A percentile compares a stretch with the other conserved stretches of the same genome.
Evolutionary conservation across 345 rosid species (phyloP).

Genomic region (Populus pruinosa): DNA sequence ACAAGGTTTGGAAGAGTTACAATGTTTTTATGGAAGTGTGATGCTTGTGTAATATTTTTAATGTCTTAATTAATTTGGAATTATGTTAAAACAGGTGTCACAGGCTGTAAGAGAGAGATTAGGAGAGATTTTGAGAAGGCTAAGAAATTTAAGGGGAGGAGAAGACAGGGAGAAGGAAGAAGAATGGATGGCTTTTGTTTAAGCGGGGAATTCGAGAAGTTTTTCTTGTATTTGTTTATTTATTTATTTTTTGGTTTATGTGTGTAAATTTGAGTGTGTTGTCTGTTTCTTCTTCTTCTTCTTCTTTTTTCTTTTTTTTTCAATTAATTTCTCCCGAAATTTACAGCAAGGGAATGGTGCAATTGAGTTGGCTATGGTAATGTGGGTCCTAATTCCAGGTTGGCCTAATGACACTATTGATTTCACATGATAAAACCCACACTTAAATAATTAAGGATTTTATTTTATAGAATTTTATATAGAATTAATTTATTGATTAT

Average conservation of each 20-base stretch:
- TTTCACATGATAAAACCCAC: too few species aligned
- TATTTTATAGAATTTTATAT: too few species aligned
- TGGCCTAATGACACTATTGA: neutral
- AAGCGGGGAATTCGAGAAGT: neutral
- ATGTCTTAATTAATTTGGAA: neutral
- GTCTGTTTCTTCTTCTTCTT: neutral
- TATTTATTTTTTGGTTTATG: neutral
- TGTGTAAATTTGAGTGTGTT: neutral
- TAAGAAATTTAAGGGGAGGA: neutral
- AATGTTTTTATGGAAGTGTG: neutral
- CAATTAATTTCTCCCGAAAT: too few species aligned
- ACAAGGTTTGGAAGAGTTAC: slow-evolving; percentile 10
- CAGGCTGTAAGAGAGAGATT: slow-evolving; percentile 14
- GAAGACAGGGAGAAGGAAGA: neutral
- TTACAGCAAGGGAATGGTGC: neutral
- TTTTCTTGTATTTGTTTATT: neutral
- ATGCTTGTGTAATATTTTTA: neutral
- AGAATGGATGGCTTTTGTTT: neutral
- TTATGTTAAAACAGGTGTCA: slow-evolving; percentile 14
- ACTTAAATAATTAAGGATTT: neutral
- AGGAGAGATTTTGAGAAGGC: neutral
- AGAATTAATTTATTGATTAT: too few species aligned
- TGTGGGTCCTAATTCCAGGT: slow-evolving; percentile 3
- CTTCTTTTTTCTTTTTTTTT: too few species aligned
- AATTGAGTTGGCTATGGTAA: neutral